Base-by-base conservation (phyloP, 345 rosid species). In the Rhodamnia rubescens region DNA sequence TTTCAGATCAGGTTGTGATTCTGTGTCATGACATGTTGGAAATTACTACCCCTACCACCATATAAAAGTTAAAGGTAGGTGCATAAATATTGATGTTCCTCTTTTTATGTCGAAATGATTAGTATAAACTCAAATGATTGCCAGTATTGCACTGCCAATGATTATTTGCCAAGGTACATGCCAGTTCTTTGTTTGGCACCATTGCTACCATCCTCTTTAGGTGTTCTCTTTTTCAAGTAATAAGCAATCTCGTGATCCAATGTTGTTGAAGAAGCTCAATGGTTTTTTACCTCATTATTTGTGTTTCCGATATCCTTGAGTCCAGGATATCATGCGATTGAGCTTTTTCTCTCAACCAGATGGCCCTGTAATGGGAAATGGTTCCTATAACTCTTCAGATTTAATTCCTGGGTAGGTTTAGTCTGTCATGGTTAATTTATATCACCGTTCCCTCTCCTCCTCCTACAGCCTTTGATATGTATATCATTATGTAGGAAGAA, bases 311-410 rank as follows among this genome's bases (percentile, higher is more conserved):
- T 54, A 83, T 78, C 64, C 55, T 54, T 85, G 64, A 84, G 58
- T 88, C 58, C 91, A 96, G 99, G 98, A 97, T 85, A 78, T 85
- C 64, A 83, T 91, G 89, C 92, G 92, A 64, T 89, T 97, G 92
- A 93, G 87, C 90, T 94, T 96, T 86, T 95, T 92, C 93, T 92
- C 98, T 85, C 94, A 95, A 93, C 99, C 99, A 83, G 99, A 97
- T 93, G 98, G 99, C 56, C 93, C 98, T 40, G 87, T 96, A 86
- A 94, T 91, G 90, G 99, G 98, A 88, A 95, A 94, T 90, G 98
- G 99, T 85, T 87, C 95, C 88, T 97, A 90, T 87, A 92, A 95
- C 81, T 92, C 99, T 86, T 93, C 98, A 83, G 83, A 89, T 90
- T 89, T 96, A 89, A 88, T 93, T 91, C 99, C 97, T 59, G 98